Evolutionary conservation across 2,329 filamentous ascomycete genomes (phyloP).

Genomic region (Gyromitra esculenta): DNA sequence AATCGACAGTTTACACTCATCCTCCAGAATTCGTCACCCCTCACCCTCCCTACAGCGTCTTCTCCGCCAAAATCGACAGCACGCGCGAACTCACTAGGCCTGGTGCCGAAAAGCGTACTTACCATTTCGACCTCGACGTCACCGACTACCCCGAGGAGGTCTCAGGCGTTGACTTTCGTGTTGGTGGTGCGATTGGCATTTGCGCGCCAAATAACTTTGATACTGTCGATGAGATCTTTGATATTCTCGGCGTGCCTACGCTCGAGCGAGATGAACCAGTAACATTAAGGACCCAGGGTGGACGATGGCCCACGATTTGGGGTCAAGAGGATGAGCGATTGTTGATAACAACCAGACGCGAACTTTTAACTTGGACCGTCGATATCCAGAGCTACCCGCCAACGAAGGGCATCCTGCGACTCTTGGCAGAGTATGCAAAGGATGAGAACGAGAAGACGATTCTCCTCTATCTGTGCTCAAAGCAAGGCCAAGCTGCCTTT

Average conservation of each 20-base stretch:
- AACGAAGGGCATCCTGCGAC: conserved; percentile 83
- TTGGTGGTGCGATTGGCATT: conserved; percentile 93
- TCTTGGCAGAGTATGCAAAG: conserved; percentile 84
- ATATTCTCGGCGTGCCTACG: conserved; percentile 81
- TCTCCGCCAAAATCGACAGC: conserved; percentile 84
- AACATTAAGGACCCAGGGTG: conserved; percentile 77
- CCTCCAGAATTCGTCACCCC: conserved; percentile 92
- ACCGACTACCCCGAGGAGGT: conserved; percentile 89
- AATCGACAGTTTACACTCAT: conserved; percentile 66
- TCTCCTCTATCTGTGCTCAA: conserved; percentile 83
- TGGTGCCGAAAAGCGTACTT: conserved; percentile 94
- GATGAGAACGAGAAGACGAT: conserved; percentile 88
- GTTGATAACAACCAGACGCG: conserved; percentile 87
- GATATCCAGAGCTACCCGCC: conserved; percentile 94
- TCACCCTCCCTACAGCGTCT: conserved; percentile 91
- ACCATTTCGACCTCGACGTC: conserved; percentile 96
- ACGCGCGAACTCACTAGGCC: conserved; percentile 85
- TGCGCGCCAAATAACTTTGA: conserved; percentile 83
- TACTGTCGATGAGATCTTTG: conserved; percentile 83
- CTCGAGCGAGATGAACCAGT: conserved; percentile 86
- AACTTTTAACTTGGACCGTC: conserved; percentile 93
- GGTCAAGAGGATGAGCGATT: conserved; percentile 86
- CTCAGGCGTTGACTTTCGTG: conserved; percentile 87
- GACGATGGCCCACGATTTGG: conserved; percentile 98
- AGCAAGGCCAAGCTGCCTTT: conserved; percentile 89